A percentile compares a stretch with the other conserved stretches of the same genome.
Evolutionary conservation across 2,329 filamentous ascomycete species (phyloP).

Genomic region (Thielaviopsis punctulata): DNA sequence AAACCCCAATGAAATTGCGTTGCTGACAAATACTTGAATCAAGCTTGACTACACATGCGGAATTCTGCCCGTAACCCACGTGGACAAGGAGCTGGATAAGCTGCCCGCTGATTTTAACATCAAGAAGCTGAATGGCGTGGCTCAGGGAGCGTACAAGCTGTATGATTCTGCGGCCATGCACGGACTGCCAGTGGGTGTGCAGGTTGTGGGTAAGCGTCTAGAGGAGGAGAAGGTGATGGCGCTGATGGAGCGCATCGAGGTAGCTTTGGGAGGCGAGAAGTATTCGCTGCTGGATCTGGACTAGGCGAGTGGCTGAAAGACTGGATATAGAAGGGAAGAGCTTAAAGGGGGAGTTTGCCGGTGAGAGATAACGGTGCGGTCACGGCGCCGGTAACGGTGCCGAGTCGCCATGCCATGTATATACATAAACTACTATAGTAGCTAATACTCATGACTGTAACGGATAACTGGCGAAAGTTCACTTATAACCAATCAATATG

Average conservation of each 20-base stretch:
- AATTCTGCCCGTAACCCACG: slow-evolving; percentile 70
- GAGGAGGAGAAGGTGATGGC: slow-evolving; percentile 80
- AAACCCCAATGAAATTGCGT: too few species aligned
- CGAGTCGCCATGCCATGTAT: not conserved
- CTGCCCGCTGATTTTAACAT: slow-evolving; percentile 44
- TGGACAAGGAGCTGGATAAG: slow-evolving; percentile 51
- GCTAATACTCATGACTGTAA: not conserved
- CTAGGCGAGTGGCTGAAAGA: slow-evolving; percentile 14
- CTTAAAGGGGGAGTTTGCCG: not conserved
- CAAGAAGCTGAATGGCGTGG: slow-evolving; percentile 58
- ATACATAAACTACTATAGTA: not conserved
- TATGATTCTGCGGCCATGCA: slow-evolving; percentile 75
- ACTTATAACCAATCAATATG: too few species aligned
- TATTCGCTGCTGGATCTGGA: slow-evolving; percentile 34
- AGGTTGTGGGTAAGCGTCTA: slow-evolving; percentile 61
- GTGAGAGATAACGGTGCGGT: not conserved
- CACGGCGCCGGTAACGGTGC: not conserved
- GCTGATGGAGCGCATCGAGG: slow-evolving; percentile 63
- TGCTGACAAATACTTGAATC: slow-evolving; percentile 1
- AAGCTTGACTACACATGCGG: slow-evolving; percentile 74
- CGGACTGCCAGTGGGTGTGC: slow-evolving; percentile 71
- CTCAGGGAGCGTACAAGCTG: slow-evolving; percentile 66
- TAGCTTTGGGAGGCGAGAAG: slow-evolving; percentile 44
- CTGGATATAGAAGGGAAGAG: not conserved
- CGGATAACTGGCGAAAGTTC: too few species aligned